Evolutionary conservation across 306 rosid genomes (phyloP).

Genomic region (Prunus mira): DNA sequence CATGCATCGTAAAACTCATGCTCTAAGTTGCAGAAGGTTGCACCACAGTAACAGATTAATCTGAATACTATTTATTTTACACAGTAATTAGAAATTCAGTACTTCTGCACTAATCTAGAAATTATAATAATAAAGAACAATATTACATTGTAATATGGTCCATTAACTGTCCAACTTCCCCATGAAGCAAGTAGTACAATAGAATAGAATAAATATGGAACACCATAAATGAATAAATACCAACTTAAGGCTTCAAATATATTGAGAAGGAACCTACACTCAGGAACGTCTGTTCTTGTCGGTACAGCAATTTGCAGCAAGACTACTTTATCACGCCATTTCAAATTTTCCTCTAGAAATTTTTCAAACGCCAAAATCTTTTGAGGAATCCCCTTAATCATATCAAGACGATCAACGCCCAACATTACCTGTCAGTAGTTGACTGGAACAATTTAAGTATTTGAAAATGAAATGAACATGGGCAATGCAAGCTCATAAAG

Average conservation of each 20-base stretch:
- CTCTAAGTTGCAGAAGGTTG: too few species aligned
- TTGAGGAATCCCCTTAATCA: conserved; percentile 97
- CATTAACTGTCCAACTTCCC: neutral
- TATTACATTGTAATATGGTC: neutral
- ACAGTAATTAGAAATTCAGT: neutral
- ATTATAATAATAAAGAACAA: neutral
- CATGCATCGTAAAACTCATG: too few species aligned
- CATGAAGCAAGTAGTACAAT: neutral
- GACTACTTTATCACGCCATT: conserved; percentile 92
- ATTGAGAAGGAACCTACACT: conserved; percentile 53
- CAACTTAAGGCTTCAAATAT: neutral
- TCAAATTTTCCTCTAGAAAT: conserved; percentile 86
- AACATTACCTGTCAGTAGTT: conserved; percentile 72
- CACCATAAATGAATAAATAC: neutral
- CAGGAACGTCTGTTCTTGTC: conserved; percentile 87
- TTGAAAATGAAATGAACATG: conserved; percentile 20
- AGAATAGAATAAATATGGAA: neutral
- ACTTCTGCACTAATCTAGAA: neutral
- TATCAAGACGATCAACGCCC: conserved; percentile 97
- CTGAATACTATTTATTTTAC: too few species aligned
- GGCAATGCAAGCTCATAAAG: neutral
- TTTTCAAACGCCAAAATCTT: conserved; percentile 91
- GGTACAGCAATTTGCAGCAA: conserved; percentile 96
- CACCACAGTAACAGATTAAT: too few species aligned
- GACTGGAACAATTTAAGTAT: conserved; percentile 25